Conservation (phyloP, 495 filamentous ascomycete species). For the Annulohypoxylon bovei region DNA sequence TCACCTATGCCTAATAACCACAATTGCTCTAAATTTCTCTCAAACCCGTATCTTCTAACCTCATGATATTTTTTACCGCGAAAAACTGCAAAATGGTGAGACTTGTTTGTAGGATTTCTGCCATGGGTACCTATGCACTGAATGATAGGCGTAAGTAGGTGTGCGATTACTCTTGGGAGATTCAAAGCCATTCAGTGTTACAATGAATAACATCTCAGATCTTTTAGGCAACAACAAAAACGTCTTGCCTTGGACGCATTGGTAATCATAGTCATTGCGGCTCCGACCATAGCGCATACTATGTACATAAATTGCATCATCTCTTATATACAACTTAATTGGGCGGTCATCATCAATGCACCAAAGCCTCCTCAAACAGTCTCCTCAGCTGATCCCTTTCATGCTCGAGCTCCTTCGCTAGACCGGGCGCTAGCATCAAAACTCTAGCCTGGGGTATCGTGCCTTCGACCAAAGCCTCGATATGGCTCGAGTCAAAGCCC, state of each 20-base stretch:
- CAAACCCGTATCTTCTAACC: not conserved
- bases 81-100: not conserved
- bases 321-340: not conserved
- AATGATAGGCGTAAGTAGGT: no score
- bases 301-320: not conserved
- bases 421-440: conserved; percentile 86
- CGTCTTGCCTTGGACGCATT: no score
- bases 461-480: conserved; percentile 87
- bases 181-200: no score
- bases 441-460: conserved; percentile 92
- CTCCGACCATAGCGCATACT: not conserved
- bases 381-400: conserved; percentile 60
- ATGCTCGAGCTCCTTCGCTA: conserved; percentile 77
- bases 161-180: no score
- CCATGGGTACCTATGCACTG: not conserved
- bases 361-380: conserved; percentile 62
- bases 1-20: not conserved
- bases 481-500: conserved; percentile 77
- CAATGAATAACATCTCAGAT: no score
- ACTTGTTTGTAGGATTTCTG: not conserved
- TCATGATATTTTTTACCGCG: not conserved
- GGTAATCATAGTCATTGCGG: not conserved
- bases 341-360: conserved; percentile 44
- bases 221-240: no score
- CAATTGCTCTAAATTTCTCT: not conserved